A percentile compares a stretch with the other conserved stretches of the same genome.
Conservation (phyloP, 2,329 filamentous ascomycete species). For the Fusarium lateritium region DNA sequence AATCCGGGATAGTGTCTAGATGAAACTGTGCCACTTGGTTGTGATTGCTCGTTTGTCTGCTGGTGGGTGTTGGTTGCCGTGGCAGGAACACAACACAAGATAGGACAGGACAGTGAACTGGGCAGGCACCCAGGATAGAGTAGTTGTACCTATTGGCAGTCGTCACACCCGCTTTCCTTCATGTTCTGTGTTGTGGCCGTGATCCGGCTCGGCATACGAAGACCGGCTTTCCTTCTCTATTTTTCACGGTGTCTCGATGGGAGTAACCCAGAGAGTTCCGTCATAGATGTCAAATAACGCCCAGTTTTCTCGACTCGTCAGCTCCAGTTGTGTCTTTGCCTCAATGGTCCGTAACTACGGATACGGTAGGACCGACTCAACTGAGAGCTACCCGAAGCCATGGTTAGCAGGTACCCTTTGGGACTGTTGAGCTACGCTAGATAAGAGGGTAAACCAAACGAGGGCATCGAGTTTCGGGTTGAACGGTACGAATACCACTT, state of each 20-base stretch:
- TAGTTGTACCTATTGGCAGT: slow-evolving; percentile 23
- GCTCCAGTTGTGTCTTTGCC: slow-evolving; percentile 21
- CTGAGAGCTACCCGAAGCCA: slow-evolving; percentile 25
- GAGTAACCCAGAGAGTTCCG: slow-evolving; percentile 7
- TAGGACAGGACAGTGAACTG: background rate
- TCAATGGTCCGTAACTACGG: slow-evolving; percentile 12
- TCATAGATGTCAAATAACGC: slow-evolving; percentile 27
- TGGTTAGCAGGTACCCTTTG: slow-evolving; percentile 17
- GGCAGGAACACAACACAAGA: slow-evolving; percentile 25
- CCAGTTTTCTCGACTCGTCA: slow-evolving; percentile 22
- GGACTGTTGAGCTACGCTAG: slow-evolving; percentile 14
- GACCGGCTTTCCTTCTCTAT: slow-evolving; percentile 21
- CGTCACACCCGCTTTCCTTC: slow-evolving; percentile 35
- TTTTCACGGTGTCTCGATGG: background rate
- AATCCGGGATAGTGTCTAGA: slow-evolving; percentile 20
- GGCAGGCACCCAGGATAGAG: slow-evolving; percentile 6
- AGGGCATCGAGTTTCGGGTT: slow-evolving; percentile 29
- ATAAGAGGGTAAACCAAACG: slow-evolving; percentile 10
- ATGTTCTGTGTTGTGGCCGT: slow-evolving; percentile 27
- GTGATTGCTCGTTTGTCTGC: slow-evolving; percentile 26
- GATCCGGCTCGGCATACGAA: slow-evolving; percentile 40
- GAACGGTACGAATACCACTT: slow-evolving; percentile 17
- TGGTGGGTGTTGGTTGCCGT: slow-evolving; percentile 23
- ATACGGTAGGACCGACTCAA: slow-evolving; percentile 27
- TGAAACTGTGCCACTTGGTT: slow-evolving; percentile 27